Evolutionary conservation across 805 yeast genomes (phyloP), one percentile per base, ranked within the genome.

Genomic region (Clavispora asparagi): DNA sequence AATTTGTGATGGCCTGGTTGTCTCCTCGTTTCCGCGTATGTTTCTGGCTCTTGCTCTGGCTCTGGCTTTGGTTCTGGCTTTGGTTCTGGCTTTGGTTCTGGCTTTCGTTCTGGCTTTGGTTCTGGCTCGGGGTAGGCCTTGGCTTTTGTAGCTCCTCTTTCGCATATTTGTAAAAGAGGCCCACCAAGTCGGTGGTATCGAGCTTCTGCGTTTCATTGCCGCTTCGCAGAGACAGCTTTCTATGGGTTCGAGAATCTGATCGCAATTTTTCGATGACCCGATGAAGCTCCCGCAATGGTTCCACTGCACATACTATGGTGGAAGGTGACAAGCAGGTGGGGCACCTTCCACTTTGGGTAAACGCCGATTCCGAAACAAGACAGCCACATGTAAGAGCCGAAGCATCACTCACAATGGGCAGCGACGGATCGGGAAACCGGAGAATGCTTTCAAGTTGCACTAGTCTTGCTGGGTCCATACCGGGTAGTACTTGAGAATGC

Each of bases 331-430:
- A 39, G 48, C 73, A 69, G 7, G 41, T 54, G 6, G 64, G 64
- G 43, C 74, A 70, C 1, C 17, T 28, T 2, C 47, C 4, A 13
- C 17, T 7, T 38, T 16, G 42, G 23, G 17, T 26, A 33, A 70
- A 70, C 17, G 40, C 52, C 0, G 58, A 43, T 48, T 71, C 75
- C 2, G 73, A 67, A 2, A 60, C 65, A 27, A 71, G 54, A 52
- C 76, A 71, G 2, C 76, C 76, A 53, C 76, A 71, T 3, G 64
- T 55, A n/a, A 71, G 59, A 12, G 70, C 64, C 13, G 66, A 57
- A 5, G 68, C 61, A 50, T 71, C 76, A 2, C 58, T 26, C 7
- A 64, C 62, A 2, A 12, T 29, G 30, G 16, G 39, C 47, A 2
- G 49, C 43, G 23, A 16, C 28, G 35, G 40, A 0, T 62, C 65